Conservation (phyloP, 257 asterid genomes). For the Solanum pinnatisectum region DNA sequence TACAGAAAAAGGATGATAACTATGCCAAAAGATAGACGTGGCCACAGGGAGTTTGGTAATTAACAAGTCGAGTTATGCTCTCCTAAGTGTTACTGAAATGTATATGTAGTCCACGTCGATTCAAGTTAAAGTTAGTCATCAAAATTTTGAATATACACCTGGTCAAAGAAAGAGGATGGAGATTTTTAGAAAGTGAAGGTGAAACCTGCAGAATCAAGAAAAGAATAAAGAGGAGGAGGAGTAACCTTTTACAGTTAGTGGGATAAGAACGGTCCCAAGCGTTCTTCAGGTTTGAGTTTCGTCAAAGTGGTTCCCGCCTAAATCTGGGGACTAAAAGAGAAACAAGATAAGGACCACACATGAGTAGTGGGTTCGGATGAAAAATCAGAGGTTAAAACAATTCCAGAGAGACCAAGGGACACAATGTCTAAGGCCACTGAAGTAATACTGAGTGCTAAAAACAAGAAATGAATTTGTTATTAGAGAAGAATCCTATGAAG, state of each 20-base stretch:
- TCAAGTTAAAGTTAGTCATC: conserved; percentile 37
- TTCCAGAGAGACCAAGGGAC: not conserved
- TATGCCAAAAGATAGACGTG: not conserved
- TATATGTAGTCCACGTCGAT: conserved; percentile 2
- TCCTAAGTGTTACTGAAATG: conserved; percentile 9
- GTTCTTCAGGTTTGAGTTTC: conserved; percentile 36
- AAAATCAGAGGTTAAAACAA: conserved; percentile 6
- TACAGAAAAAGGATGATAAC: not conserved
- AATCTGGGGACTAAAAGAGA: conserved; percentile 23
- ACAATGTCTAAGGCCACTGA: not conserved
- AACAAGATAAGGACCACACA: not conserved
- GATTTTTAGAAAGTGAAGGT: conserved; percentile 16
- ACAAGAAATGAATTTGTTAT: not conserved
- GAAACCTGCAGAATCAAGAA: conserved; percentile 35
- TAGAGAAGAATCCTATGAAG: not conserved
- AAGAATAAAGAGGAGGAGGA: conserved; percentile 19
- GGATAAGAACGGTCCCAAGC: conserved; percentile 52
- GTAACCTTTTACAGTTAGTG: conserved; percentile 50
- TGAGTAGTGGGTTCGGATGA: not conserved
- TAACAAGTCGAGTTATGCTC: conserved; percentile 16
- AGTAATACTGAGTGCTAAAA: not conserved
- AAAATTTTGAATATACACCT: conserved; percentile 46
- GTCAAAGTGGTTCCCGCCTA: conserved; percentile 34
- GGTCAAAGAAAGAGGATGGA: conserved; percentile 21
- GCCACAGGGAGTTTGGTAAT: conserved; percentile 10